Base-by-base conservation (phyloP, 176 grass and related monocot species). In the Tillandsia fasciculata region DNA sequence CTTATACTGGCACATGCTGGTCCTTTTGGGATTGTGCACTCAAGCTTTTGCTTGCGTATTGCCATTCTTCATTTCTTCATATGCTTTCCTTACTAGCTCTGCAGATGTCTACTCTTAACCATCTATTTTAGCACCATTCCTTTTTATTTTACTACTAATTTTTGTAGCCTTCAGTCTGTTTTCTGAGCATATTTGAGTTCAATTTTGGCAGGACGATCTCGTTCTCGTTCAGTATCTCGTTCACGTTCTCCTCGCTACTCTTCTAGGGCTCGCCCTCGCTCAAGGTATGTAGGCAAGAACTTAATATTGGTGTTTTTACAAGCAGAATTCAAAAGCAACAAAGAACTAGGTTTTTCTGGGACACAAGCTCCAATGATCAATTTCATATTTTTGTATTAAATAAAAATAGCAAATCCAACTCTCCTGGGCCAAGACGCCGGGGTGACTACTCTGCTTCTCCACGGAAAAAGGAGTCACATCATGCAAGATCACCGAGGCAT, bases 361-460 rank as follows among this genome's bases (percentile, higher is more conserved):
- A n/a, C 7, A 51, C 50, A 15, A 42, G 26, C 10, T 52, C 50
- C 8, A 42, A 42, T 42, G 33, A 3, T 9, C 63, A 10, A 2
- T 47, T 4, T n/a, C 26, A 28, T 65, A 64, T 64, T 3, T 80
- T 28, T 71, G 64, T 8, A 49, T 49, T 73, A 54, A 53, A 17
- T 52, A 67, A 27, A 9, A 33, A 68, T 53, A 77, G 51, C 47
- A 91, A 88, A 56, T 99, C 94, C 29, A 83, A 84, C 72, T 99
- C 94, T 74, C 89, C 94, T 77, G 84, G 70, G 54, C 82, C 79
- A 51, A 93, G 80, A 71, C 79, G 78, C 24, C 82, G 77, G 33
- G 79, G 78, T 71, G 81, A 90, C 42, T 74, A 90, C 52, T 88
- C 82, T 56, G 65, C 73, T 56, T 97, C 94, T 10, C 94, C 94